These are phyloP conservation scores for Gamsiella multidivaricata DNA, from an alignment of 192 early-diverging fungal genomes.

Conservation along the genomic window DNA sequence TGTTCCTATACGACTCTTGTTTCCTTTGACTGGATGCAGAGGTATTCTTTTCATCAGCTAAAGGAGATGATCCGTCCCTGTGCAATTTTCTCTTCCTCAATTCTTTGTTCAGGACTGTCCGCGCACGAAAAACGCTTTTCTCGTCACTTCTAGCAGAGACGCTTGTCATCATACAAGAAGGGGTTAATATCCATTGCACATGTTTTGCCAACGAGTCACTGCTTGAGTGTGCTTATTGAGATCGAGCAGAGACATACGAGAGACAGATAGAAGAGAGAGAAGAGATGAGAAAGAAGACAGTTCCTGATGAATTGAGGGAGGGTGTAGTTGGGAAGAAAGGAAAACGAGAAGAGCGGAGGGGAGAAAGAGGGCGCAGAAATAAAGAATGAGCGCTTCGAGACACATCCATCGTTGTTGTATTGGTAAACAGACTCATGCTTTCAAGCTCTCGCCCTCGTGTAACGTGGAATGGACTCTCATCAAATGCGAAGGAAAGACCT, in stretches of 20 bases:
- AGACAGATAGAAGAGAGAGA: neutral
- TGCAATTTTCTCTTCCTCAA: neutral
- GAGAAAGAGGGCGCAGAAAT: neutral
- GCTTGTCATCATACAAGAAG: neutral
- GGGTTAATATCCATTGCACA: neutral
- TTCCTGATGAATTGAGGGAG: too few species aligned
- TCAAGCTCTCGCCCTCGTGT: too few species aligned
- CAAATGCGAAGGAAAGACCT: too few species aligned
- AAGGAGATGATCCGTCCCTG: neutral
- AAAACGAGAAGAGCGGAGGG: neutral
- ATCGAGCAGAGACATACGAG: neutral
- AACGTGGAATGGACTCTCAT: too few species aligned
- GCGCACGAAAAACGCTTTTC: neutral
- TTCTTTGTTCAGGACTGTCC: neutral
- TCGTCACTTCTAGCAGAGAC: neutral
- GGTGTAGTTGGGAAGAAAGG: neutral
- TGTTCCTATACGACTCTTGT: neutral
- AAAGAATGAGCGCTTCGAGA: too few species aligned
- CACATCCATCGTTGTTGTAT: too few species aligned
- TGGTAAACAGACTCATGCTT: too few species aligned
- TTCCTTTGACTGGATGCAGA: neutral
- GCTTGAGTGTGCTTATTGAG: neutral
- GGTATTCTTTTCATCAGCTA: neutral
- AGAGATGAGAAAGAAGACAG: neutral
- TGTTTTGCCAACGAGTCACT: neutral